phyloP scores from a whole-genome alignment of 805 yeast genomes.

The Yarrowia sp. region DNA sequence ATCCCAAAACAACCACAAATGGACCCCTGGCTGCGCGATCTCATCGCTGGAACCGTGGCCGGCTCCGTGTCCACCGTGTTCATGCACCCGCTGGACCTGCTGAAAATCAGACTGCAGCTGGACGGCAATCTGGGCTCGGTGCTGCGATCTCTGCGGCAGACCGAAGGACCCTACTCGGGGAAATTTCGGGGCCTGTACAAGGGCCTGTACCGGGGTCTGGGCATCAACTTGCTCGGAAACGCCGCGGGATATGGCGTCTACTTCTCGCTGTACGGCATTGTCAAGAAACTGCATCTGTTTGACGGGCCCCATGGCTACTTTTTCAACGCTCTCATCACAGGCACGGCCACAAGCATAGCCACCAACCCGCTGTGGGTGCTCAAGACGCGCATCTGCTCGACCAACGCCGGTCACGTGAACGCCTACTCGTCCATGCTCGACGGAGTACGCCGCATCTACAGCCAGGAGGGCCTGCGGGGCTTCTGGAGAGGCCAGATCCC shows the following conservation, averaged over 20 bases:
- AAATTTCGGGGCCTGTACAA: slow-evolving; percentile 36
- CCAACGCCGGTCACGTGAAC: slow-evolving; percentile 51
- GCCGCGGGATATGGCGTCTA: slow-evolving; percentile 89
- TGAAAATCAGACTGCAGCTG: slow-evolving; percentile 83
- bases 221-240: slow-evolving; percentile 83
- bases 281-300: slow-evolving; percentile 8
- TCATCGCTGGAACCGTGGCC: slow-evolving; percentile 76
- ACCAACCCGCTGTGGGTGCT: slow-evolving; percentile 97
- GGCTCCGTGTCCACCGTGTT: slow-evolving; percentile 80
- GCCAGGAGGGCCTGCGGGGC: slow-evolving; percentile 64
- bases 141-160: slow-evolving; percentile 39
- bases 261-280: slow-evolving; percentile 62
- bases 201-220: slow-evolving; percentile 73
- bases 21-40: slow-evolving; percentile 48
- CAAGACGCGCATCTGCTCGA: slow-evolving; percentile 84
- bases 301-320: slow-evolving; percentile 53
- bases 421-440: slow-evolving; percentile 66
- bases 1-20: not conserved
- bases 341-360: slow-evolving; percentile 71
- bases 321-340: slow-evolving; percentile 70
- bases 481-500: slow-evolving; percentile 80
- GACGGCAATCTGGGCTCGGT: slow-evolving; percentile 45
- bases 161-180: slow-evolving; percentile 22
- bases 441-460: slow-evolving; percentile 60
- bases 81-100: slow-evolving; percentile 88